Conservation (phyloP, 2,329 filamentous ascomycete genomes). For the Xylaria sp. region DNA sequence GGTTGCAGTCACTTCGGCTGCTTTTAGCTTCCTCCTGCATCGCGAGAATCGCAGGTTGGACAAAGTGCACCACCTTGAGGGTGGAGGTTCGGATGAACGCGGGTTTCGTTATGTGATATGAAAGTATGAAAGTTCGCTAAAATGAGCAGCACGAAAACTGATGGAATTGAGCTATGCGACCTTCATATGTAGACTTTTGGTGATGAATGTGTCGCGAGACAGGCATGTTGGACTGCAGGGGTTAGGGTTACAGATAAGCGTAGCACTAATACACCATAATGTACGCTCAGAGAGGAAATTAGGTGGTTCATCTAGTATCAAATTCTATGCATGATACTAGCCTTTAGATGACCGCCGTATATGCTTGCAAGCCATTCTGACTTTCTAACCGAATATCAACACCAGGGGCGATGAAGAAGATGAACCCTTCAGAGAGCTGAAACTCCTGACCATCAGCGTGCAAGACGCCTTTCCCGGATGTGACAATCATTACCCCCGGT, state of each 20-base stretch:
- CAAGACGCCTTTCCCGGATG: slow-evolving; percentile 67
- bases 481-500: slow-evolving; percentile 72
- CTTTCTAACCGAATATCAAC: slow-evolving; percentile 50
- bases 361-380: slow-evolving; percentile 51
- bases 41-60: slow-evolving; percentile 35
- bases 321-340: background rate
- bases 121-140: background rate
- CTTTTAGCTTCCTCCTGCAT: slow-evolving; percentile 34
- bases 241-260: background rate
- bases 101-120: slow-evolving; percentile 38
- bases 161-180: background rate
- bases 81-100: background rate
- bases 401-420: slow-evolving; percentile 74
- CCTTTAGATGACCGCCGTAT: slow-evolving; percentile 52
- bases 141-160: background rate
- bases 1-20: slow-evolving; percentile 31
- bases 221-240: too few relatives aligned
- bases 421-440: slow-evolving; percentile 68
- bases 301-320: background rate
- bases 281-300: background rate
- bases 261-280: background rate
- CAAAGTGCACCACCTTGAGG: slow-evolving; percentile 8
- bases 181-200: background rate
- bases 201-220: background rate
- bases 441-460: slow-evolving; percentile 63